These are phyloP conservation scores for Picea abies DNA, from an alignment of 83 land plant species.

Conservation along the genomic window DNA sequence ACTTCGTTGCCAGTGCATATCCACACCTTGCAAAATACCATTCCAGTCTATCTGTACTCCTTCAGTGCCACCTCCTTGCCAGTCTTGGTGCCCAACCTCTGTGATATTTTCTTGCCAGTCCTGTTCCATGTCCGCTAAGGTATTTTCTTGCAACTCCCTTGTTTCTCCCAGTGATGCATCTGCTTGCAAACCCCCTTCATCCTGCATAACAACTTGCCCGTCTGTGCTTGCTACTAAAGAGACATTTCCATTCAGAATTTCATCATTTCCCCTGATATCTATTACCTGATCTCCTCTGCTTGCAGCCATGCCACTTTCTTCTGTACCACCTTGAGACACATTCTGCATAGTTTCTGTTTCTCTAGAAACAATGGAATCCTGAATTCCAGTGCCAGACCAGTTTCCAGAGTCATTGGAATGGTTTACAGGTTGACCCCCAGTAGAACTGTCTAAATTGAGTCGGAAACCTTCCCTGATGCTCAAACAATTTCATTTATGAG, in stretches of 20 bases:
- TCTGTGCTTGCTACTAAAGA: background rate
- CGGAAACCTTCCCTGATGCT: no score
- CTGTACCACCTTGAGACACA: no score
- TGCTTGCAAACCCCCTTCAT: slow-evolving; percentile 28
- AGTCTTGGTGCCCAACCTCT: background rate
- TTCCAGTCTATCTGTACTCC: slow-evolving; percentile 28
- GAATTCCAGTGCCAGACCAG: no score
- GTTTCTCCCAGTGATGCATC: no score
- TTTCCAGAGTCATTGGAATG: no score
- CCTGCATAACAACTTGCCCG: slow-evolving; percentile 5
- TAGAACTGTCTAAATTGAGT: no score
- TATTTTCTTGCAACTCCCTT: no score
- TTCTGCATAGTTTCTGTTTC: no score
- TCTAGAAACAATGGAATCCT: no score
- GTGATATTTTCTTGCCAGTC: background rate
- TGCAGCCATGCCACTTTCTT: no score
- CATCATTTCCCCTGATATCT: slow-evolving; percentile 19
- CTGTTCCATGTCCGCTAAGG: slow-evolving; percentile 15
- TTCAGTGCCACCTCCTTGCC: slow-evolving; percentile 28
- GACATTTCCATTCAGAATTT: slow-evolving; percentile 12
- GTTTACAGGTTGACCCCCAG: no score
- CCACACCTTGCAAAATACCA: slow-evolving; percentile 16
- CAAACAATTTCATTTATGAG: background rate
- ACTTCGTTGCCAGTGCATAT: slow-evolving; percentile 37
- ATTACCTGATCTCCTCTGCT: slow-evolving; percentile 2